phyloP scores from a whole-genome alignment of 352 stramenopile genomes.

The Blastocystis sp. region DNA sequence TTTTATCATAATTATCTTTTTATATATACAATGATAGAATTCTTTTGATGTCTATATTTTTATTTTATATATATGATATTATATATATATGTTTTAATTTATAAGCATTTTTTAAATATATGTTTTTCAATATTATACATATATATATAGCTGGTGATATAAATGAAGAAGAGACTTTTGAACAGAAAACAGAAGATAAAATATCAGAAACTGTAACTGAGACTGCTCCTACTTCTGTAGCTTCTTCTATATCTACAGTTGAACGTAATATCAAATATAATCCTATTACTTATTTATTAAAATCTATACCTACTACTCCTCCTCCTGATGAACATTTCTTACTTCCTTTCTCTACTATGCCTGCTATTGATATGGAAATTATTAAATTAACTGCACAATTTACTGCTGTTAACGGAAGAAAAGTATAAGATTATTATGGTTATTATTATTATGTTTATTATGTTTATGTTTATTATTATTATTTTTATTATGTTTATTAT shows the following conservation, averaged over 20 bases:
- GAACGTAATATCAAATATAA: constrained; percentile 40
- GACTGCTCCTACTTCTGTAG: not conserved
- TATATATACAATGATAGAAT: not conserved
- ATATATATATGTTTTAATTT: too few species aligned
- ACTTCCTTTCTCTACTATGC: constrained; percentile 59
- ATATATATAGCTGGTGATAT: constrained; percentile 42
- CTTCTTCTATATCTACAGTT: not conserved
- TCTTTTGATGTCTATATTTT: not conserved
- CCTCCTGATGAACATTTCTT: constrained; percentile 12
- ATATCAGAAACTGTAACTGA: not conserved
- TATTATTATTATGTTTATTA: constrained; percentile 51
- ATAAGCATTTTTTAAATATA: too few species aligned
- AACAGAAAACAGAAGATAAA: constrained; percentile 33
- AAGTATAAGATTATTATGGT: constrained; percentile 8
- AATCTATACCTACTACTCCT: not conserved
- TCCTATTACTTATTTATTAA: constrained; percentile 46
- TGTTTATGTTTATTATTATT: too few species aligned
- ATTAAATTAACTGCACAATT: constrained; percentile 95
- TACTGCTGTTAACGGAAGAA: constrained; percentile 65
- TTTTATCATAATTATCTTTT: not conserved
- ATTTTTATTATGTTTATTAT: too few species aligned
- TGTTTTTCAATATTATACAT: constrained; percentile 12
- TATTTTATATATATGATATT: too few species aligned
- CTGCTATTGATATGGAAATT: constrained; percentile 75
- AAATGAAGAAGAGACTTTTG: constrained; percentile 27